Evolutionary conservation across 2,329 filamentous ascomycete genomes (phyloP).

Genomic region (Pseudogymnoascus sp.): DNA sequence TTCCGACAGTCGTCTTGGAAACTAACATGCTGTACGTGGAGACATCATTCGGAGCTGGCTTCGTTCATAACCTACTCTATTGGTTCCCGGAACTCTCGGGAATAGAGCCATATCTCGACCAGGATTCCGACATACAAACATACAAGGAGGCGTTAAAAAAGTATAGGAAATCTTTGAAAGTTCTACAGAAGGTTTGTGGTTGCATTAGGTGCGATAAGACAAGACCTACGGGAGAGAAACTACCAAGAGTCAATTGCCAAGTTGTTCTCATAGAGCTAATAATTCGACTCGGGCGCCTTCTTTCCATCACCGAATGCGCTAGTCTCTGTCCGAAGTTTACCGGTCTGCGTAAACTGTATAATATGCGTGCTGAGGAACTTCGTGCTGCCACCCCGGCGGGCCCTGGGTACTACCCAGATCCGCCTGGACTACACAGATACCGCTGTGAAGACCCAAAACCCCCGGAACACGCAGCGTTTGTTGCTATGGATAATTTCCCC

Average conservation of each 20-base stretch:
- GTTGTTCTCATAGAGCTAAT: background rate
- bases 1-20: background rate
- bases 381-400: background rate
- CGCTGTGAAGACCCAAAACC: background rate
- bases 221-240: background rate
- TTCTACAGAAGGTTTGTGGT: background rate
- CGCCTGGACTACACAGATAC: background rate
- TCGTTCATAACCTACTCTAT: background rate
- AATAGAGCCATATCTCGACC: background rate
- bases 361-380: background rate
- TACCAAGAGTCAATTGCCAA: background rate
- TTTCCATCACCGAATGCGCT: background rate
- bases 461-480: background rate
- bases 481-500: background rate
- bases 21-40: background rate
- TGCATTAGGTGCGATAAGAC: background rate
- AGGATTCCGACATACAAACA: background rate
- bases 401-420: background rate
- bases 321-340: background rate
- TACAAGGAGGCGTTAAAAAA: background rate
- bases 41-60: background rate
- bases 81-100: background rate
- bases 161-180: background rate
- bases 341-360: background rate
- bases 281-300: background rate